Conservation (phyloP, 1,284 basidiomycete genomes). For the Coniferiporia weirii region DNA sequence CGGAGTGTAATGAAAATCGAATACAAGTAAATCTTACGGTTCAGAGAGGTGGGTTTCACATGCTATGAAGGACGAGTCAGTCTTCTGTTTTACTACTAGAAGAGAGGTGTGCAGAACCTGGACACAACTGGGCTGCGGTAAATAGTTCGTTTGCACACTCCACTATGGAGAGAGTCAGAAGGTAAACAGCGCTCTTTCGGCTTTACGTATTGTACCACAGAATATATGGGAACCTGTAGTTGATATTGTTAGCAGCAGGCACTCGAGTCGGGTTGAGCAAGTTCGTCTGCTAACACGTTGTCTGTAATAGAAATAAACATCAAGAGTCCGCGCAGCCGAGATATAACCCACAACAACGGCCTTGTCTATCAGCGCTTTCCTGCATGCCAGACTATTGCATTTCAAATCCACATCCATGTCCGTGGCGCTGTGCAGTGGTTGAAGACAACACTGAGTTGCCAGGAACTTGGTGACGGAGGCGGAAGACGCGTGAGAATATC, state of each 20-base stretch:
- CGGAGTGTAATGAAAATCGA: neutral
- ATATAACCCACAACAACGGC: conserved; percentile 66
- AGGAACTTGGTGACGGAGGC: neutral
- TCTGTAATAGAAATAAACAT: conserved; percentile 1
- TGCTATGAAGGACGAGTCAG: conserved; percentile 35
- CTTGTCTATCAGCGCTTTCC: conserved; percentile 61
- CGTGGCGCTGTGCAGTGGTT: conserved; percentile 26
- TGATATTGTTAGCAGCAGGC: neutral
- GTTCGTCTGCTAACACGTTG: conserved; percentile 10
- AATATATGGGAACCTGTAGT: conserved; percentile 73
- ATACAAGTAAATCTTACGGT: conserved; percentile 44
- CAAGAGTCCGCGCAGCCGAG: neutral
- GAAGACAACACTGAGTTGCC: neutral
- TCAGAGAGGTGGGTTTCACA: conserved; percentile 77
- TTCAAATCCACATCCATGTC: conserved; percentile 53
- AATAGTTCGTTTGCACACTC: conserved; percentile 82
- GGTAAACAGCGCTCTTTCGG: neutral
- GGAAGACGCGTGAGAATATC: neutral
- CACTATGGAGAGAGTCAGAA: conserved; percentile 33
- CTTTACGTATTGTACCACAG: conserved; percentile 47
- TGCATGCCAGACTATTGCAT: conserved; percentile 71
- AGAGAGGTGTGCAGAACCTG: conserved; percentile 39
- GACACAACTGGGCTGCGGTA: conserved; percentile 67
- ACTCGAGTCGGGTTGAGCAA: neutral
- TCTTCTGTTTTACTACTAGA: neutral